phyloP scores from a whole-genome alignment of 164 flowering plant species.

The Tetrastigma voinierianum region DNA sequence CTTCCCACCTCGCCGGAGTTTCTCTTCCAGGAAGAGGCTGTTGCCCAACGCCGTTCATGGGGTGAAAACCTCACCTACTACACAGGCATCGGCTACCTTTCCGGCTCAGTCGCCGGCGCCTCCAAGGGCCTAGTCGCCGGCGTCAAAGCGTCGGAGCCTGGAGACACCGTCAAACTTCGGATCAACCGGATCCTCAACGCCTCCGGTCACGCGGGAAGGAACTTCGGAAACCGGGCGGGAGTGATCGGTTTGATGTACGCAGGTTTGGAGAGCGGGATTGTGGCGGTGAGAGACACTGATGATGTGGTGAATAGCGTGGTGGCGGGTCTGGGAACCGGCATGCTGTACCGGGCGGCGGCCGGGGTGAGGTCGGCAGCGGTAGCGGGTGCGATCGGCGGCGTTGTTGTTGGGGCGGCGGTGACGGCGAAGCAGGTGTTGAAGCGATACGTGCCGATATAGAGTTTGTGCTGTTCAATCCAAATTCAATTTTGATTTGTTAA shows the following conservation, averaged over 20 bases:
- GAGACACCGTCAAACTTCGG: conserved; percentile 70
- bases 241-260: conserved; percentile 72
- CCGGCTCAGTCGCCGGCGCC: conserved; percentile 64
- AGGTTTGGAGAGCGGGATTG: conserved; percentile 65
- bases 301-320: conserved; percentile 58
- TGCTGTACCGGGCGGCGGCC: conserved; percentile 53
- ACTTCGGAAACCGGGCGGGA: conserved; percentile 66
- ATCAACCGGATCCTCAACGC: conserved; percentile 70
- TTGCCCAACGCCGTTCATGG: conserved; percentile 76
- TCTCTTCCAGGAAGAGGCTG: conserved; percentile 80
- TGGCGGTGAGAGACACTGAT: conserved; percentile 42
- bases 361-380: conserved; percentile 69
- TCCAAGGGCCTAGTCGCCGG: conserved; percentile 56
- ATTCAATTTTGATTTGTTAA: neutral
- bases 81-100: conserved; percentile 77
- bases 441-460: conserved; percentile 56
- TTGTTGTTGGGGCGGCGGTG: conserved; percentile 46
- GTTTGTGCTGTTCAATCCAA: neutral
- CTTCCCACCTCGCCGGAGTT: conserved; percentile 85
- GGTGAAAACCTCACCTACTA: conserved; percentile 87
- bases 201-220: conserved; percentile 68
- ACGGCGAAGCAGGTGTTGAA: conserved; percentile 56
- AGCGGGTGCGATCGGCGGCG: conserved; percentile 61
- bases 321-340: conserved; percentile 69
- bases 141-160: conserved; percentile 50